Evolutionary conservation across 768 basidiomycete genomes (phyloP), one percentile per base, ranked within the genome.

Genomic region (Hydnomerulius pinastri): DNA sequence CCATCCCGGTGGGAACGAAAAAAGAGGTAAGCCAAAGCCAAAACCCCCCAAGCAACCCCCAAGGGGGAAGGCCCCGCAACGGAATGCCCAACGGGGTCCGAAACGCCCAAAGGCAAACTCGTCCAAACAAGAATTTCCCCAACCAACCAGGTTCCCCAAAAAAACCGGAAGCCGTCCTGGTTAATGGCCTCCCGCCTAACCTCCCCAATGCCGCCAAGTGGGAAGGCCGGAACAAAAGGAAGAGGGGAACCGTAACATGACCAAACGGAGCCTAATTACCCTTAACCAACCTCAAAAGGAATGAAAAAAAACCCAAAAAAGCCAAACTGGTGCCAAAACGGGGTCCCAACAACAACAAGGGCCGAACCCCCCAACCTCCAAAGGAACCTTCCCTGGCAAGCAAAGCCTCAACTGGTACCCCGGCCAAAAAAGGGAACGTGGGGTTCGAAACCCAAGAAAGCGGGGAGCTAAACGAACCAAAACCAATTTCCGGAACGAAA

Each of bases 401-500:
- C 51, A 99, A 99, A 58, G 92, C 92, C 1, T 92, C 90, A 1
- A n/a, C 75, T 99, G 13, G 92, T 97, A 18, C 94, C 97, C 0
- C 70, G 98, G 35, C 92, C 91, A 37, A 99, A 97, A 70, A 93
- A 77, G 65, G 87, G 94, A 95, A 56, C 15, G 87, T 75, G 1
- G 13, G 13, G 32, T 40, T 36, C 3, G 13, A 33, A 20, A 24
- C 6, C 10, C 28, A 35, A 0, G 3, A 29, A 42, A n/a, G n/a
- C n/a, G 18, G 30, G 1, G 1, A 12, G 12, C 49, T 59, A 32
- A 56, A 44, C 24, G 20, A 8, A 20, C 46, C 51, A 13, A 55
- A 97, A 96, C 96, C 6, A 99, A 98, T 51, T 99, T 95, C 73
- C 98, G 97, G 66, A 99, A 97, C 15, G 97, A 99, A 62, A 97